Evolutionary conservation across 2,329 filamentous ascomycete species (phyloP), one percentile per base, ranked within the genome.

Genomic region (Apiospora saccharicola): DNA sequence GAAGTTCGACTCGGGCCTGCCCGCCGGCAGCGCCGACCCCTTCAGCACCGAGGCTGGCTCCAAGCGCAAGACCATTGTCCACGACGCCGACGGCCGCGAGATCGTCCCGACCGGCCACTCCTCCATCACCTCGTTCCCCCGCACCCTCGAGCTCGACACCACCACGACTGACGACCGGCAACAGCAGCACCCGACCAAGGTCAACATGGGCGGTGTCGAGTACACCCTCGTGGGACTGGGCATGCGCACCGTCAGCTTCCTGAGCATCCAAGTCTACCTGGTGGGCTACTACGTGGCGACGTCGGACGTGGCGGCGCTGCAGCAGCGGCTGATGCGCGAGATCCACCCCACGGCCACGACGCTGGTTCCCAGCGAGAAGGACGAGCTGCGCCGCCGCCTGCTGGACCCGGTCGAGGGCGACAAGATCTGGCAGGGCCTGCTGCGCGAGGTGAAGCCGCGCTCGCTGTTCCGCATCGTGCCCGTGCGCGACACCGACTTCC

Each of bases 401-500:
- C 86, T 94, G 26, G 93, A 97, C 79, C 87, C 92, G 0, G 85
- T 86, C 43, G 85, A 89, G 75, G 91, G 94, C 75, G 92, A 93
- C 75, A 86, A 90, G 75, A 89, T 94, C 46, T 98, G 95, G 95
- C 87, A 91, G 61, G 84, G 88, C 19, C 86, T 98, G 3, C 83
- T 98, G 37, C 85, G 86, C 72, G 85, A 91, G 0, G 87, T 90
- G 3, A 88, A 90, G 0, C 90, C 96, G n/a, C 86, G 94, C 71
- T 96, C 91, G 37, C 89, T 92, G 0, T 91, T 97, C 83, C 90
- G 96, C 67, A 92, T 99, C 75, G 91, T 96, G 3, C 96, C 96
- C 0, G 95, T 94, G n/a, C 89, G 94, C 49, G 95, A 97, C 82
- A 99, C 96, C 24, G 95, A 98, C 82, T 98, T 98, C 82, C 90